Conservation (phyloP, 768 basidiomycete species). For the Pisolithus sp. region DNA sequence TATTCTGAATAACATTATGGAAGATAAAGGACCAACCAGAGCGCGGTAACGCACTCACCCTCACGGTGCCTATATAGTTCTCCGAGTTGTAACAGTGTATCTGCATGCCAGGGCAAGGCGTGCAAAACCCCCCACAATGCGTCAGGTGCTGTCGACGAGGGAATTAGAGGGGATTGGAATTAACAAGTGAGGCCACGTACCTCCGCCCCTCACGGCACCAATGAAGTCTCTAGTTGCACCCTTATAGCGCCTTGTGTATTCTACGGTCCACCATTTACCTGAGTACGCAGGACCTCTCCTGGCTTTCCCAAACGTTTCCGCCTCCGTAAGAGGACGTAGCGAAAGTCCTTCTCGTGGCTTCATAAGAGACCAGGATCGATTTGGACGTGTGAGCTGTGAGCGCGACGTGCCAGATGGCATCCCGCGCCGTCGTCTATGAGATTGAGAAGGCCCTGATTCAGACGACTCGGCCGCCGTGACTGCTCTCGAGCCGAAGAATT, state of each 20-base stretch:
- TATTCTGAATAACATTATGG: slow-evolving; percentile 49
- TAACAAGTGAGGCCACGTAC: slow-evolving; percentile 35
- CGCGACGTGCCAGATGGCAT: slow-evolving; percentile 35
- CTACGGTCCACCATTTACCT: slow-evolving; percentile 87
- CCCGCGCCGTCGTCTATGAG: slow-evolving; percentile 34
- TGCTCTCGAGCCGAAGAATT: slow-evolving; percentile 91
- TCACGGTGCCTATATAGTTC: slow-evolving; percentile 85
- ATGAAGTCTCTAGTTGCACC: slow-evolving; percentile 77
- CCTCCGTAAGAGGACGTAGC: slow-evolving; percentile 47
- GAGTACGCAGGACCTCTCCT: slow-evolving; percentile 36
- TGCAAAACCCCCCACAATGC: slow-evolving; percentile 71
- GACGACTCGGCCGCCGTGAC: slow-evolving; percentile 54
- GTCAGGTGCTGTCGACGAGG: slow-evolving; percentile 55
- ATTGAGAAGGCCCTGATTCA: slow-evolving; percentile 28
- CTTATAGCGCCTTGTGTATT: slow-evolving; percentile 81
- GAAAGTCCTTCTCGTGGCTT: slow-evolving; percentile 68
- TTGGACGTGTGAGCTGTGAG: slow-evolving; percentile 73
- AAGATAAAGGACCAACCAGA: neutral
- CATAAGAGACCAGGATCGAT: slow-evolving; percentile 68
- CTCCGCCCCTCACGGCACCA: slow-evolving; percentile 72
- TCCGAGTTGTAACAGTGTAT: slow-evolving; percentile 81
- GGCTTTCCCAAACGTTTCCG: slow-evolving; percentile 45
- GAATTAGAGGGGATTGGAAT: neutral
- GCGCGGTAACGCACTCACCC: slow-evolving; percentile 40
- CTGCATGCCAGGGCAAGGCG: slow-evolving; percentile 84